A percentile compares a stretch with the other conserved stretches of the same genome.
These are phyloP conservation scores for Trypanosoma theileri DNA, from an alignment of 208 protist genomes.

Conservation along the genomic window DNA sequence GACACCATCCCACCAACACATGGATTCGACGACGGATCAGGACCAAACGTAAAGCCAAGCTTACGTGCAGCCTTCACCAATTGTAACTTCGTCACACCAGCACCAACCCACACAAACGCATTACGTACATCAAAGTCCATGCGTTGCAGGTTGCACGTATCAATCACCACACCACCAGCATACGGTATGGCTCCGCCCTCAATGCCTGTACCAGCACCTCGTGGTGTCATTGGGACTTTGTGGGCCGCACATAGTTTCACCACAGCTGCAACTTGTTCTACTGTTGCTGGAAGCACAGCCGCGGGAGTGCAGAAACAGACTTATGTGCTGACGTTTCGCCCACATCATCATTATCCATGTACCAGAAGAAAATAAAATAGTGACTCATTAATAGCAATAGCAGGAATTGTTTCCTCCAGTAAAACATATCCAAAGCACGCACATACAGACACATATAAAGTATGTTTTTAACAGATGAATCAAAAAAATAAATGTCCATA, in stretches of 20 bases:
- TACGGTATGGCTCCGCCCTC: constrained; percentile 54
- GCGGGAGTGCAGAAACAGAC: no score
- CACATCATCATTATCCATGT: no score
- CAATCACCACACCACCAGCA: constrained; percentile 49
- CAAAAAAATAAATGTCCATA: no score
- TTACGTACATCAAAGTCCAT: constrained; percentile 52
- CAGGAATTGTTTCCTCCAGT: no score
- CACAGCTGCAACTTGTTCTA: constrained; percentile 39
- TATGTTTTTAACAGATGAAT: no score
- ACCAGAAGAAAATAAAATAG: no score
- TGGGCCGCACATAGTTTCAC: constrained; percentile 47
- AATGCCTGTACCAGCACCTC: constrained; percentile 49
- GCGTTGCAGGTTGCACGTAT: constrained; percentile 37
- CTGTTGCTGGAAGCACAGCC: constrained; percentile 38
- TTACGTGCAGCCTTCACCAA: constrained; percentile 41
- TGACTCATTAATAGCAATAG: no score
- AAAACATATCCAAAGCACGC: no score
- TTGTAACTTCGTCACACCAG: constrained; percentile 48
- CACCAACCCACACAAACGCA: constrained; percentile 59
- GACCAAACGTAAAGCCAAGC: constrained; percentile 52
- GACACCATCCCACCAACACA: constrained; percentile 71
- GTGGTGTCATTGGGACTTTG: constrained; percentile 58
- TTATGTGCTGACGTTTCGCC: no score
- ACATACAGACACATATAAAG: no score
- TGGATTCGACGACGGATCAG: constrained; percentile 56